phyloP scores from a whole-genome alignment of 73 alveolate species.

The Paramecium caudatum region DNA sequence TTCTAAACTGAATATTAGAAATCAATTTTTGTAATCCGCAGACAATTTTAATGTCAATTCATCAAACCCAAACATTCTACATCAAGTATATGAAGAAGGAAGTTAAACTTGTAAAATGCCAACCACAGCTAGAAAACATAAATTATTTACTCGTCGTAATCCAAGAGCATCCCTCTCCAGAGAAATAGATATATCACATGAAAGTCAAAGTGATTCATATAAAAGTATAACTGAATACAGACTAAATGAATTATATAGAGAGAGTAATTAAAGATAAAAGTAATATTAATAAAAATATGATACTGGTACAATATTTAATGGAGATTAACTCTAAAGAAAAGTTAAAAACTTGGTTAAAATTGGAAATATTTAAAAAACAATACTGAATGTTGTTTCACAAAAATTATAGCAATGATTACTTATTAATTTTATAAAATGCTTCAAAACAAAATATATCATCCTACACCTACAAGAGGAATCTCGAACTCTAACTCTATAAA shows the following conservation, averaged over 20 bases:
- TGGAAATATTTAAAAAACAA: slow-evolving; percentile 33
- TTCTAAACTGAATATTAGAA: not conserved
- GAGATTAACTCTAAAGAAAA: slow-evolving; percentile 50
- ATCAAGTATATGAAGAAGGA: slow-evolving; percentile 5
- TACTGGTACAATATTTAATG: slow-evolving; percentile 23
- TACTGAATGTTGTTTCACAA: not conserved
- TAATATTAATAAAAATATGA: slow-evolving; percentile 48
- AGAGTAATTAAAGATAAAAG: slow-evolving; percentile 60
- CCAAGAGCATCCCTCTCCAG: slow-evolving; percentile 7
- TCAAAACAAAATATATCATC: slow-evolving; percentile 54
- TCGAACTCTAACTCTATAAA: slow-evolving; percentile 5
- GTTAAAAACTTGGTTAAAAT: slow-evolving; percentile 46
- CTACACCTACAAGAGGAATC: slow-evolving; percentile 35
- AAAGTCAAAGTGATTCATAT: slow-evolving; percentile 43
- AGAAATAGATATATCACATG: slow-evolving; percentile 36
- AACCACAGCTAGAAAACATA: not conserved
- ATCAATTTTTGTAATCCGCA: not conserved
- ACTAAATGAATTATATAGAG: slow-evolving; percentile 67
- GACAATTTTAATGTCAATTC: not conserved
- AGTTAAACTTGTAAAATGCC: not conserved
- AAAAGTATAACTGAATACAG: slow-evolving; percentile 61
- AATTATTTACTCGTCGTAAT: not conserved
- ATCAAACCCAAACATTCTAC: slow-evolving; percentile 16
- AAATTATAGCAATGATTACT: slow-evolving; percentile 6
- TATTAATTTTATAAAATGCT: slow-evolving; percentile 1